Evolutionary conservation across 2,329 filamentous ascomycete species (phyloP), one percentile per base, ranked within the genome.

Genomic region (Sporothrix sp.): DNA sequence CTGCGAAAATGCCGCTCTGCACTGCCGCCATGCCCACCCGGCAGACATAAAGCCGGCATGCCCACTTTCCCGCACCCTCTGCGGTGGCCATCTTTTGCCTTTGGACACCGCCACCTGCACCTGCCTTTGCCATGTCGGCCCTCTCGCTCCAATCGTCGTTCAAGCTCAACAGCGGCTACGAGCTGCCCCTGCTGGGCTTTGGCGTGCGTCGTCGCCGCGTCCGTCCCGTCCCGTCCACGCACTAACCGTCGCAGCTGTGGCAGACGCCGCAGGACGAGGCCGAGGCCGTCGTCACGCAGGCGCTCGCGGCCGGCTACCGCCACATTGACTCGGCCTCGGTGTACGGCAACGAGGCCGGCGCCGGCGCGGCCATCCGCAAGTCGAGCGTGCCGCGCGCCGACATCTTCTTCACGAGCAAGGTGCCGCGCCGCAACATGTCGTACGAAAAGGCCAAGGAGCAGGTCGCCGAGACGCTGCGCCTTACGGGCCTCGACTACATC

Each of bases 131-230:
- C 44, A 78, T 78, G 75, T 62, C 73, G 3, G 59, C 70, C 28
- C 66, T 76, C 52, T 70, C 57, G 10, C 62, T 78, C 52, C 61
- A 68, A 40, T 76, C 73, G 7, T 70, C 67, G 14, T 57, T 71
- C 58, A 78, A 75, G 67, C 69, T 79, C 51, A 73, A 71, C 58
- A 79, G 72, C 60, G 76, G 76, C 57, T 68, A 75, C 54, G 68
- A 73, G 48, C 68, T 79, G 2, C 76, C 76, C 1, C 63, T 65
- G 8, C 62, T 79, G 18, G 76, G 76, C 40, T 79, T 73, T 54
- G 76, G 76, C 47, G 75, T 78, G 66, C 58, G 74, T 65, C 10
- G 25, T 5, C 25, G 6, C n/a, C n/a, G n/a, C n/a, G n/a, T n/a
- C n/a, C n/a, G n/a, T n/a, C 25, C 25, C 25, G 25, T 28, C 25